Evolutionary conservation across 2,329 filamentous ascomycete species (phyloP).

Genomic region (Biscogniauxia sp.): DNA sequence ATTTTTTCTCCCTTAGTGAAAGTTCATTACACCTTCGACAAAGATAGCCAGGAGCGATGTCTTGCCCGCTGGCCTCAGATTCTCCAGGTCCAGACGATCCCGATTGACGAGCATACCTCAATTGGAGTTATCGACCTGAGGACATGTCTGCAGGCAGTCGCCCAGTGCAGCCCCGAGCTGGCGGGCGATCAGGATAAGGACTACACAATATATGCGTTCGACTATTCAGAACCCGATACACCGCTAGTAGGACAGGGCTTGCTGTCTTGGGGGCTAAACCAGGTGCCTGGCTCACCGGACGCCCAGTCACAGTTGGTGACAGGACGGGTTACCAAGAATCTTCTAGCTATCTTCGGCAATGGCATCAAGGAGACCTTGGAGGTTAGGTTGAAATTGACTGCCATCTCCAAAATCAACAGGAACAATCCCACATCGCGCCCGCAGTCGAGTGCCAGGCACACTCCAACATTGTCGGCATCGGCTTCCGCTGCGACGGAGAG

Average conservation of each 20-base stretch:
- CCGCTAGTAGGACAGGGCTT: slow-evolving; percentile 94
- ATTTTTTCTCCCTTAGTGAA: slow-evolving; percentile 62
- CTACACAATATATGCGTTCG: slow-evolving; percentile 95
- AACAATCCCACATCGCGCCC: slow-evolving; percentile 22
- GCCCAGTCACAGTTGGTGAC: slow-evolving; percentile 72
- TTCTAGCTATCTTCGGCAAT: slow-evolving; percentile 79
- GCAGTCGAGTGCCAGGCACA: slow-evolving; percentile 16
- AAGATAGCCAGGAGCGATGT: slow-evolving; percentile 83
- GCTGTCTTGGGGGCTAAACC: slow-evolving; percentile 76
- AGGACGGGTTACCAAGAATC: slow-evolving; percentile 83
- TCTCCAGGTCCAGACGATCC: slow-evolving; percentile 75
- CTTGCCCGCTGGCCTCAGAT: slow-evolving; percentile 81
- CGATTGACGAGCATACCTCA: slow-evolving; percentile 73
- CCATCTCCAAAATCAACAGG: slow-evolving; percentile 59
- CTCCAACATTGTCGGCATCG: slow-evolving; percentile 18
- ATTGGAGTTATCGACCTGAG: slow-evolving; percentile 88
- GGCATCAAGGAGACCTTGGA: slow-evolving; percentile 86
- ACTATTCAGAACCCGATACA: slow-evolving; percentile 92
- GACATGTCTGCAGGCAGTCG: slow-evolving; percentile 81
- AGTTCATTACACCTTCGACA: slow-evolving; percentile 94
- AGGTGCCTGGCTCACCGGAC: slow-evolving; percentile 21
- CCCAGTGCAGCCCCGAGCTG: slow-evolving; percentile 79
- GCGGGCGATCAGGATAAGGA: slow-evolving; percentile 69
- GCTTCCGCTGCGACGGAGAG: slow-evolving; percentile 57
- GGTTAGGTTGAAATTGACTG: slow-evolving; percentile 84